phyloP scores from a whole-genome alignment of 306 rosid species.

The Cucumis melo region DNA sequence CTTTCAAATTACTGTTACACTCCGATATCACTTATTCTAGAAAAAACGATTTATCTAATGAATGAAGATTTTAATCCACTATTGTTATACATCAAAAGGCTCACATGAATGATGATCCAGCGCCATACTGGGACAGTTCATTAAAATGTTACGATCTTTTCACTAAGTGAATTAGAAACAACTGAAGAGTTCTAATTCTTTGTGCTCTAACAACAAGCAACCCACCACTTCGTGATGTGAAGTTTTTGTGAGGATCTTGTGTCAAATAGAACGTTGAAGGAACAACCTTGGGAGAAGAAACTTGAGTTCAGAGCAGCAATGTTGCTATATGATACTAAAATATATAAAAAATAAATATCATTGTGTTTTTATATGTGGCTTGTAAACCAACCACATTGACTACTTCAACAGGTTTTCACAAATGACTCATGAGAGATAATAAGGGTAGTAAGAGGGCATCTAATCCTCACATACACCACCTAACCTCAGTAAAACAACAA shows the following conservation, averaged over 20 bases:
- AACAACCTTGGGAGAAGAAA: slow-evolving; percentile 42
- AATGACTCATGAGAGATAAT: background rate
- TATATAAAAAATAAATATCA: background rate
- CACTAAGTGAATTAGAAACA: background rate
- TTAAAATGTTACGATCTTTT: background rate
- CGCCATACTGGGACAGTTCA: background rate
- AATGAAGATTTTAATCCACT: background rate
- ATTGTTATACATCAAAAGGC: background rate
- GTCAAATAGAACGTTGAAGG: slow-evolving; percentile 26
- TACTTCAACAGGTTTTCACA: background rate
- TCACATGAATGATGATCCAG: background rate
- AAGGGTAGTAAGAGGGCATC: background rate
- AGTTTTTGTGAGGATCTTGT: slow-evolving; percentile 33
- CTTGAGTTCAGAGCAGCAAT: slow-evolving; percentile 47
- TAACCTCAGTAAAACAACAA: background rate
- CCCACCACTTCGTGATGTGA: slow-evolving; percentile 46
- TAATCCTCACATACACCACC: background rate
- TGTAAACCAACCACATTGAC: background rate
- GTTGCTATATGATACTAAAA: slow-evolving; percentile 37
- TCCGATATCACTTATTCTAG: background rate
- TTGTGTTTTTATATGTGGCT: background rate
- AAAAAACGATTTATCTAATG: background rate
- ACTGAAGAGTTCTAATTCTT: background rate
- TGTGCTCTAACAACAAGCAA: slow-evolving; percentile 71
- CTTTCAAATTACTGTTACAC: too few relatives aligned